Evolutionary conservation across 1,284 basidiomycete species (phyloP).

Genomic region (Serendipita sp.): DNA sequence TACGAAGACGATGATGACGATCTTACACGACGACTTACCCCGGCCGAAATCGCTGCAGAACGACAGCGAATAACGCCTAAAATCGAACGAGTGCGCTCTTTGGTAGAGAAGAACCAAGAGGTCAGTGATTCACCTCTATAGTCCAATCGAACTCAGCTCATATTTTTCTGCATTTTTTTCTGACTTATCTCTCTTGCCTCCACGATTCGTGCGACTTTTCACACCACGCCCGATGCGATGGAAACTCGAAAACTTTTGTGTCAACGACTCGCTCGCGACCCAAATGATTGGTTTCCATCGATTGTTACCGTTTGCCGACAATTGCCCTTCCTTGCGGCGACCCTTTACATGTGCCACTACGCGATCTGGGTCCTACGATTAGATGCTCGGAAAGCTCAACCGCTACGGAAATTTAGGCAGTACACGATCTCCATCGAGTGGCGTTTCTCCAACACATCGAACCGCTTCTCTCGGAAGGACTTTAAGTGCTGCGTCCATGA

Average conservation of each 20-base stretch:
- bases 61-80: background rate
- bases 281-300: background rate
- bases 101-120: constrained; percentile 1
- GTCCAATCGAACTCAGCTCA: background rate
- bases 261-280: background rate
- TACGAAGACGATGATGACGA: background rate
- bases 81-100: background rate
- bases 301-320: background rate
- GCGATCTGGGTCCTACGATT: background rate
- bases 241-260: background rate
- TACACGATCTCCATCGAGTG: background rate
- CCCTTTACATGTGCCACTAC: background rate
- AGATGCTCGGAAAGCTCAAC: background rate
- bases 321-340: background rate
- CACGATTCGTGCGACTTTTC: background rate
- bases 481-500: background rate
- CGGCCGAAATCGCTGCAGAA: background rate
- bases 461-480: background rate
- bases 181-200: background rate
- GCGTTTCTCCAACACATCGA: background rate
- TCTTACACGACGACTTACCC: constrained; percentile 2
- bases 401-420: background rate
- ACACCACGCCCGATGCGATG: background rate
- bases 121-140: background rate
- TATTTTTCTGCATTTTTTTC: background rate